Evolutionary conservation across 768 basidiomycete species (phyloP).

Genomic region (Pulveroboletus sp.): DNA sequence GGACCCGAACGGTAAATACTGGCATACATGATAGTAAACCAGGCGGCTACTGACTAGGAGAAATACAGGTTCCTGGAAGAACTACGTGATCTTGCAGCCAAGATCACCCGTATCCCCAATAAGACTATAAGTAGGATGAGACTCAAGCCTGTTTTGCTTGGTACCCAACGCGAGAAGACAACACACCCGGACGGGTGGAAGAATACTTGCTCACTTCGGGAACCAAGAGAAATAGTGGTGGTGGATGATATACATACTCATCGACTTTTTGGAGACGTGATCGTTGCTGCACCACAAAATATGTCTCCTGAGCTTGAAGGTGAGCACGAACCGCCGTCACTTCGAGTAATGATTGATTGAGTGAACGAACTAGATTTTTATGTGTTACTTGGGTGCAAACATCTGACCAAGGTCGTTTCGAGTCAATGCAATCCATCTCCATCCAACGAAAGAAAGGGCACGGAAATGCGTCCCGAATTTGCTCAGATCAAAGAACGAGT

Average conservation of each 20-base stretch:
- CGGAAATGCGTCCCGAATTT: constrained; percentile 44
- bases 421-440: constrained; percentile 66
- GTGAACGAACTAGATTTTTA: constrained; percentile 56
- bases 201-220: constrained; percentile 63
- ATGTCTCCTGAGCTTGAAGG: constrained; percentile 89
- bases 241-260: constrained; percentile 79
- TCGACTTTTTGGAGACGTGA: constrained; percentile 66
- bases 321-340: constrained; percentile 19
- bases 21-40: constrained; percentile 16
- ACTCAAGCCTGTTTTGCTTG: constrained; percentile 64
- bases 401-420: constrained; percentile 64
- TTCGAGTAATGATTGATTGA: not conserved
- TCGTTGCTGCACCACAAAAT: constrained; percentile 80
- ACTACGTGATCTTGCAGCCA: constrained; percentile 77
- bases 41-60: not conserved
- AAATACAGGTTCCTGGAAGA: constrained; percentile 67
- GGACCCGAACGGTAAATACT: constrained; percentile 58
- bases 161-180: constrained; percentile 36
- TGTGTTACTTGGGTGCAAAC: constrained; percentile 62
- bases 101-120: constrained; percentile 48
- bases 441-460: constrained; percentile 43
- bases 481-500: constrained; percentile 70
- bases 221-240: constrained; percentile 67
- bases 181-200: constrained; percentile 49
- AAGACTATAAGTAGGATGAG: constrained; percentile 57